A percentile compares a stretch with the other conserved stretches of the same genome.
These are phyloP conservation scores for Pestalotiopsis sp. DNA, from an alignment of 2,329 filamentous ascomycete genomes.

Conservation along the genomic window DNA sequence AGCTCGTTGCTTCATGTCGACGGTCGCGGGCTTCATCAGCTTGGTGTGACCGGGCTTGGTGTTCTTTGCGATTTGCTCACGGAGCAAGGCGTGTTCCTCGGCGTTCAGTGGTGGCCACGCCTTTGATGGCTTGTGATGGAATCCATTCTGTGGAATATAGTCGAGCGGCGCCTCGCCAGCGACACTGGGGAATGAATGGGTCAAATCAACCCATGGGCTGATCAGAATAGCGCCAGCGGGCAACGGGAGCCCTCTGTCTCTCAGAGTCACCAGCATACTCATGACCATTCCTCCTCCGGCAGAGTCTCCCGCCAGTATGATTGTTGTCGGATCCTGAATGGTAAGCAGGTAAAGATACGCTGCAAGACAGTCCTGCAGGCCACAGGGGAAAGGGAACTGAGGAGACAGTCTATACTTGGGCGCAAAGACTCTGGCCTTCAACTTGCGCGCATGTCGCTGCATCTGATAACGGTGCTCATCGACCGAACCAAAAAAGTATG, in stretches of 20 bases:
- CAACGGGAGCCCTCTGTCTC: constrained; percentile 79
- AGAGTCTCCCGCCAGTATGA: constrained; percentile 88
- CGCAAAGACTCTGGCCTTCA: constrained; percentile 86
- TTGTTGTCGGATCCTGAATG: constrained; percentile 74
- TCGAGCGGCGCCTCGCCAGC: constrained; percentile 71
- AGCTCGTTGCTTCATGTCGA: constrained; percentile 27
- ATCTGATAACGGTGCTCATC: constrained; percentile 98
- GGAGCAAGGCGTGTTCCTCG: constrained; percentile 64
- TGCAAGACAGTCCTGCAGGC: constrained; percentile 84
- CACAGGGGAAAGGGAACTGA: constrained; percentile 95
- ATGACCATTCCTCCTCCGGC: constrained; percentile 90
- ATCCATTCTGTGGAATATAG: constrained; percentile 85
- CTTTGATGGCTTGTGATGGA: constrained; percentile 84
- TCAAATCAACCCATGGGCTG: constrained; percentile 94
- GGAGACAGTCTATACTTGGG: constrained; percentile 85
- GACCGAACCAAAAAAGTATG: constrained; percentile 93
- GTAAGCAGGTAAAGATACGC: constrained; percentile 82
- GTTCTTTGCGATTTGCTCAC: constrained; percentile 48
- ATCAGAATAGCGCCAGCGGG: constrained; percentile 89
- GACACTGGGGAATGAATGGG: constrained; percentile 94
- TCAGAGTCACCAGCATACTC: constrained; percentile 74
- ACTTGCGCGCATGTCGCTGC: constrained; percentile 90
- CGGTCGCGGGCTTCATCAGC: constrained; percentile 35
- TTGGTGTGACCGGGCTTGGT: constrained; percentile 29
- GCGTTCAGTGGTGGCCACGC: constrained; percentile 92